Evolutionary conservation across 164 flowering plant genomes (phyloP), one percentile per base, ranked within the genome.

Genomic region (Dillenia turbinata): DNA sequence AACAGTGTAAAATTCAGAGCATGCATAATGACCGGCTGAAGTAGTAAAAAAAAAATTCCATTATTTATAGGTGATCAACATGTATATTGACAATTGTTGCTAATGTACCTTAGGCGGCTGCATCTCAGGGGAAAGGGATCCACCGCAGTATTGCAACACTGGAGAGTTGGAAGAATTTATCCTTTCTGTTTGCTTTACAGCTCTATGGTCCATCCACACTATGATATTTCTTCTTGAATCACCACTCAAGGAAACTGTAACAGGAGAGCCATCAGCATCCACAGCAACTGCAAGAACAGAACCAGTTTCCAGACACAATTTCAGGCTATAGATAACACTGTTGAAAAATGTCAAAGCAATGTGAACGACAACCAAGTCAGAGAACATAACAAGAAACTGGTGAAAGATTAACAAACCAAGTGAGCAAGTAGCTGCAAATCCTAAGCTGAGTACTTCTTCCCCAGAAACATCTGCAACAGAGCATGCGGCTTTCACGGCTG

Each of bases 191-290:
- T 91, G 99, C 61, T 85, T 82, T 44, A 91, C 91, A 73, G 99
- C 96, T 79, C 97, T 88, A 66, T 94, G 99, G 73, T 94, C 99
- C 99, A 94, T 94, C 99, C 99, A 94, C 6, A 94, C 97, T 57
- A 91, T 91, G 43, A 94, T 65, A 69, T 94, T 94, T 78, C 97
- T 81, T 76, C 97, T 89, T 47, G 96, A 69, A 77, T 94, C 99
- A 71, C 99, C 93, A 75, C 92, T 86, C 93, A 79, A 84, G 67
- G 99, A 94, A 74, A 94, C 96, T 48, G 99, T 76, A 49, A 94
- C 97, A 56, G 99, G 99, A 66, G 89, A 80, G 47, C 92, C 99
- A 65, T 89, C 97, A 56, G 96, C 78, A 82, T 91, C 99, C 69
- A 91, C 84, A 26, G 97, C 96, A 67, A 94, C 99, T 89, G 85